Evolutionary conservation across 371 early-diverging fungal species (phyloP), one percentile per base, ranked within the genome.

Genomic region (Paraphysoderma sedebokerense): DNA sequence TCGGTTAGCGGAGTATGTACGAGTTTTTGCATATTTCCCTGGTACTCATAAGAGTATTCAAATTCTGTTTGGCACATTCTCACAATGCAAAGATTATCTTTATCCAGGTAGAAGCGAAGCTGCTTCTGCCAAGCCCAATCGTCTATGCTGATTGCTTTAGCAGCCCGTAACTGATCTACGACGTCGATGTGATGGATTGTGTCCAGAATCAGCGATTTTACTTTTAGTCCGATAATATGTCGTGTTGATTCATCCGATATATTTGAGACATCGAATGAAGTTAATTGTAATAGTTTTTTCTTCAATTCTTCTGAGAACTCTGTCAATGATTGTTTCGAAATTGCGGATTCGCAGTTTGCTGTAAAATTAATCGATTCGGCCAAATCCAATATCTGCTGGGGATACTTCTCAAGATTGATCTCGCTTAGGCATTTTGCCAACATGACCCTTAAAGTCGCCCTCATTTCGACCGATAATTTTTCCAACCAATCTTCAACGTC

Each of bases 1-100:
- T 68, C 69, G 7, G 72, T 74, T 1, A 71, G 46, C 15, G 61
- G 66, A 11, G 74, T 74, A 40, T 69, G 70, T 4, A 74, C 74
- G 5, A 74, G 62, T 44, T 67, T 71, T 4, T 60, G 60, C 2
- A 65, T 58, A 54, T 59, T 71, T 7, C 72, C 72, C 46, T 69
- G 68, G 53, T 74, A 74, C 48, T 71, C 74, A 50, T 54, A 74
- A 15, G 68, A 59, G 46, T 71, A 68, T n/a, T 47, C 40, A 38
- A 74, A 69, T 27, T 50, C 49, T 6, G 70, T 64, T 32, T 59
- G 51, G 52, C 54, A 59, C 63, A 68, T 65, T 26, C 54, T 53
- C 20, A 65, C 59, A 9, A 55, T 28, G 44, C 67, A 67, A 5
- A 20, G 31, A 15, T 54, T 41, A 31, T 53, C 55, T 31, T 61